A percentile compares a stretch with the other conserved stretches of the same genome.
phyloP scores from a whole-genome alignment of 768 basidiomycete species.

The Leucogyrophana mollusca region DNA sequence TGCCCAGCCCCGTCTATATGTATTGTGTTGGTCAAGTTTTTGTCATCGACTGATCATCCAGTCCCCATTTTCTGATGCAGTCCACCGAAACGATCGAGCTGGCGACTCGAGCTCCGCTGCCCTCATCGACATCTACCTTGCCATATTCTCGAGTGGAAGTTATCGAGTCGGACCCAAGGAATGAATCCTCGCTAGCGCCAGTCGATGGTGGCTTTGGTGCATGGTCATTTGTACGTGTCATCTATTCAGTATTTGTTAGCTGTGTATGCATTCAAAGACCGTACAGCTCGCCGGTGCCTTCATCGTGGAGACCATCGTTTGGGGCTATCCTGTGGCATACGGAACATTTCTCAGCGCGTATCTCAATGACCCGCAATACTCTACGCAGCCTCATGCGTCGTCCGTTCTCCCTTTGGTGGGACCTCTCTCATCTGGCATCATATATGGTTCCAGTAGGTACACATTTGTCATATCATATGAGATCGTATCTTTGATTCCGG shows the following conservation, averaged over 20 bases:
- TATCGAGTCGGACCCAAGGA: not conserved
- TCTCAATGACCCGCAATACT: slow-evolving; percentile 18
- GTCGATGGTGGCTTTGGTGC: slow-evolving; percentile 11
- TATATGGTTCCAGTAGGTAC: slow-evolving; percentile 14
- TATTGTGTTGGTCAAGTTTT: too few relatives aligned
- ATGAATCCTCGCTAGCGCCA: not conserved
- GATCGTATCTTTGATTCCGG: not conserved
- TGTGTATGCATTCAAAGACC: not conserved
- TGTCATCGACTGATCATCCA: too few relatives aligned
- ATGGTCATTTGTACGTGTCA: slow-evolving; percentile 2
- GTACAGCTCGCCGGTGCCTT: slow-evolving; percentile 23
- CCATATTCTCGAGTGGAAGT: not conserved
- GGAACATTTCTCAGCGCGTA: slow-evolving; percentile 28
- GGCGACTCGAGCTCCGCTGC: not conserved
- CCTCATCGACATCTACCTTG: not conserved
- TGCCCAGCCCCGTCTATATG: too few relatives aligned
- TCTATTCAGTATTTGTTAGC: not conserved
- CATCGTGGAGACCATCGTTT: slow-evolving; percentile 24
- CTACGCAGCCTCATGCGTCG: slow-evolving; percentile 12
- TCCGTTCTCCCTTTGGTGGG: slow-evolving; percentile 22
- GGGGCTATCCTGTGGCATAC: slow-evolving; percentile 26
- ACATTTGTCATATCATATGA: not conserved
- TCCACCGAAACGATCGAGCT: slow-evolving; percentile 1
- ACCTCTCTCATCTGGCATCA: slow-evolving; percentile 18
- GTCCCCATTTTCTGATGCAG: too few relatives aligned